Conservation (phyloP, 176 grass and related monocot genomes). For the Lolium multiflorum region DNA sequence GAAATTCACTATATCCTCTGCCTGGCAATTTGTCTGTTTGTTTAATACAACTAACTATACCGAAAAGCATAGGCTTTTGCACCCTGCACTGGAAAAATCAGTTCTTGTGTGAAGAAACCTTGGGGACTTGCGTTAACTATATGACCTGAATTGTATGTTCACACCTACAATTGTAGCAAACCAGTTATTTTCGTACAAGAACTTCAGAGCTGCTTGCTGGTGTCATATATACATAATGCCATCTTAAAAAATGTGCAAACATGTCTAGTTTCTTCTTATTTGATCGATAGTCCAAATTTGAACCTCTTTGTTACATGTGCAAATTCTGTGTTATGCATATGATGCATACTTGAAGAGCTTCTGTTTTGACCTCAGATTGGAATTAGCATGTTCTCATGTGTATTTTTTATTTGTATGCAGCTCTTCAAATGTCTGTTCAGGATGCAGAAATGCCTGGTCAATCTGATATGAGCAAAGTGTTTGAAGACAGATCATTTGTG, state of each 20-base stretch:
- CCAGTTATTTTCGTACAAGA: background rate
- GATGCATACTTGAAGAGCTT: background rate
- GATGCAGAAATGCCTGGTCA: conserved; percentile 56
- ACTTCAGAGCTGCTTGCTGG: background rate
- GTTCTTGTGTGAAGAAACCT: background rate
- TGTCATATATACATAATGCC: background rate
- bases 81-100: background rate
- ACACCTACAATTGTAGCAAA: background rate
- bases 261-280: background rate
- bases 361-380: background rate
- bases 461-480: conserved; percentile 88
- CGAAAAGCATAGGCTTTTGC: background rate
- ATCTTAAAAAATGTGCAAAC: background rate
- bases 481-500: conserved; percentile 94
- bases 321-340: background rate
- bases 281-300: background rate
- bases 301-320: background rate
- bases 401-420: conserved; percentile 46
- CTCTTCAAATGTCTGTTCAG: conserved; percentile 98
- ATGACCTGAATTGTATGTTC: background rate
- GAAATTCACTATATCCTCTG: background rate
- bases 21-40: background rate
- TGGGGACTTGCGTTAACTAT: background rate
- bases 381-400: conserved; percentile 33
- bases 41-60: background rate